Percentiles rank a stretch among this genome's conserved stretches.
These are phyloP conservation scores for Fragaria ananassa DNA, from an alignment of 306 rosid genomes.

Conservation along the genomic window DNA sequence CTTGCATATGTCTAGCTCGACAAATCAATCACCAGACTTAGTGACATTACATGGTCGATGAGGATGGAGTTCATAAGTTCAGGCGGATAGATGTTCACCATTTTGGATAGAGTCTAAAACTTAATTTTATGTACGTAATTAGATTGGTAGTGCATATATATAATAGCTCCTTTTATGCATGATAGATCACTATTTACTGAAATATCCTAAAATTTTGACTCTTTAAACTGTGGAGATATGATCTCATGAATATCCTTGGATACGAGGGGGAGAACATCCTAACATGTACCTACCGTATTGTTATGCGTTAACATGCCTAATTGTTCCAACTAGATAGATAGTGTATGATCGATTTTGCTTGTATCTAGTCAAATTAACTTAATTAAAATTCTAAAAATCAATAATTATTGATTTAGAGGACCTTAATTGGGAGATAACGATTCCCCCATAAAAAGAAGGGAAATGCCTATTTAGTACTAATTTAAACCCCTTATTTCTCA, in stretches of 20 bases:
- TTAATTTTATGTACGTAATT: not conserved
- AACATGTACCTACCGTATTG: too few species aligned
- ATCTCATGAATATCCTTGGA: too few species aligned
- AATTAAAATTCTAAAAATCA: too few species aligned
- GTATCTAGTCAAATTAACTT: not conserved
- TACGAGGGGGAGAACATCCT: too few species aligned
- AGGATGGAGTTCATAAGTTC: not conserved
- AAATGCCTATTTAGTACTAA: too few species aligned
- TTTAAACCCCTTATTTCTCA: too few species aligned
- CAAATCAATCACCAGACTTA: not conserved
- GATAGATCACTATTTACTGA: too few species aligned
- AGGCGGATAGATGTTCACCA: not conserved
- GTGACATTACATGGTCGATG: not conserved
- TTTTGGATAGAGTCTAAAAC: not conserved
- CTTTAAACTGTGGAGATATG: too few species aligned
- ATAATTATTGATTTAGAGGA: not conserved
- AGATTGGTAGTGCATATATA: not conserved
- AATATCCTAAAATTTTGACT: too few species aligned
- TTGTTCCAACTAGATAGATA: not conserved
- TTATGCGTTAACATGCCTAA: not conserved
- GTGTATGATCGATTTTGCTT: not conserved
- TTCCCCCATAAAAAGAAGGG: not conserved
- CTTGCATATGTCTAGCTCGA: not conserved
- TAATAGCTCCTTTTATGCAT: not conserved
- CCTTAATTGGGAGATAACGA: not conserved